Base-by-base conservation (phyloP, 2,329 filamentous ascomycete genomes). In the Xylaria sp. region DNA sequence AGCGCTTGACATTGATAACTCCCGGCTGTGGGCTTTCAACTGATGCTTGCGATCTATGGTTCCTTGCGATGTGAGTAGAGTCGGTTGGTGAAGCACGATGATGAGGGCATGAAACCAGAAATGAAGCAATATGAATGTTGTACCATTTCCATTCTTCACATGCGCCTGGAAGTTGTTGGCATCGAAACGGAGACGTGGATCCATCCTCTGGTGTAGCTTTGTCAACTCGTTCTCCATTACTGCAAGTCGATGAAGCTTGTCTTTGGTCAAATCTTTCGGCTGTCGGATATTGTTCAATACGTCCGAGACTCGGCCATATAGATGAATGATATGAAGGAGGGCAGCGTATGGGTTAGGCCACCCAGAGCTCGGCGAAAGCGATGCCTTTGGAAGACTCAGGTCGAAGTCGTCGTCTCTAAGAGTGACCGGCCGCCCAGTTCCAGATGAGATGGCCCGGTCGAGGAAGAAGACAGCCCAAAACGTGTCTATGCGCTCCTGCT, bases 391-490 rank as follows among this genome's bases (percentile, higher is more conserved):
- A 47, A 96, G 90, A 0, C 86, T 85, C 6, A 96, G 83, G 74
- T 96, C 93, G 67, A 94, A 94, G 68, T 96, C 92, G 63, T 92
- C 89, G 72, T 96, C 92, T 51, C 90, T 87, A 31, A 96, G 83
- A 0, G 92, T 96, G 11, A 94, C 92, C 0, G 92, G 90, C 15
- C 92, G 84, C 9, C 93, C 93, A 0, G 92, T 95, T 0, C 92
- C 92, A 0, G 91, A 94, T 0, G 92, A 96, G 25, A 96, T 94
- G 64, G 94, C 89, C 19, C 92, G 85, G 71, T 97, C 92, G 1
- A 96, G 84, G 67, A 96, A 89, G 75, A 96, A 96, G 11, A 96
- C 90, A 3, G 92, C 89, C 92, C 92, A 97, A 68, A 96, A 93
- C 0, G 92, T 94, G 70, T 96, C 92, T 45, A 92, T 88, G 15